A percentile compares a stretch with the other conserved stretches of the same genome.
phyloP scores from a whole-genome alignment of 176 grass and related monocot species.

The Elymus sibiricus region DNA sequence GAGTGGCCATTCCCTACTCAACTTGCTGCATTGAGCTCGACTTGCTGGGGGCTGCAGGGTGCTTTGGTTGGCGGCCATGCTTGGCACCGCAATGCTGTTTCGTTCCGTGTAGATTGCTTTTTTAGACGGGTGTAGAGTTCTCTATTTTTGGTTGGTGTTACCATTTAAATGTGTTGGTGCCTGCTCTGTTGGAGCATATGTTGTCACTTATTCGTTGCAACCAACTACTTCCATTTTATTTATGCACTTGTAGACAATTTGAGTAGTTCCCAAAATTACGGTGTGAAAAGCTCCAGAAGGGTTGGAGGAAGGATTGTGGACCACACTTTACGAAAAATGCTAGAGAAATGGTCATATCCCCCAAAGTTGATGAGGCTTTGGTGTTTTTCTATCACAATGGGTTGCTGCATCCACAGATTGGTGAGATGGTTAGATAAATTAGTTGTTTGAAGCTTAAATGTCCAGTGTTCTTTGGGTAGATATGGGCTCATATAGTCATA shows the following conservation, averaged over 20 bases:
- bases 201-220: not conserved
- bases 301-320: not conserved
- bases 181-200: not conserved
- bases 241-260: not conserved
- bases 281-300: not conserved
- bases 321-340: not conserved
- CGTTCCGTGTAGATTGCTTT: not conserved
- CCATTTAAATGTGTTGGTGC: not conserved
- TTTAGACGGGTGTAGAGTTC: not conserved
- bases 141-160: not conserved
- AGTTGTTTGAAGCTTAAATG: not conserved
- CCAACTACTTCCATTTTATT: not conserved
- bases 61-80: not conserved
- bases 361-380: not conserved
- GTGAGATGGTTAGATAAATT: not conserved
- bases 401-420: not conserved
- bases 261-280: not conserved
- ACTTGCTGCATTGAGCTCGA: not conserved
- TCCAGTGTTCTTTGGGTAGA: not conserved
- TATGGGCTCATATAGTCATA: not conserved
- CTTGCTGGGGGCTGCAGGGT: not conserved
- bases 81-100: not conserved
- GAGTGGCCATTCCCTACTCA: conserved; percentile 8
- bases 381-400: not conserved
- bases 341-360: not conserved